Base-by-base conservation (phyloP, 2,329 filamentous ascomycete genomes). In the Xylaria sp. region DNA sequence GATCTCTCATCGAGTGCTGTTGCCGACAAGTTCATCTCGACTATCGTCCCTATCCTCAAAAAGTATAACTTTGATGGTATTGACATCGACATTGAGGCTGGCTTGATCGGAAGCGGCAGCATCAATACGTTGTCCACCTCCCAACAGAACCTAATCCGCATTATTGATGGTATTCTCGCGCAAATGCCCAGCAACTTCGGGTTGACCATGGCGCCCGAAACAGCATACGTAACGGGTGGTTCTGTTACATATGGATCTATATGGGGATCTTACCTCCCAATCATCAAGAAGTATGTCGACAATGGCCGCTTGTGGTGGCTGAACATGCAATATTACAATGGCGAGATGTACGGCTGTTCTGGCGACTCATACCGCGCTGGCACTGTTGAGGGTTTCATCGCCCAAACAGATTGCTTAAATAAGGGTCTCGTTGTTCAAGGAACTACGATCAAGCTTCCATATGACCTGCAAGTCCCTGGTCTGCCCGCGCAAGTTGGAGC, bases 141-240 rank as follows among this genome's bases (percentile, higher is more conserved):
- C 11, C 74, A 76, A 54, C 35, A 66, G 38, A 76, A 76, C 67
- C 66, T 76, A 31, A 74, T 76, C 61, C 70, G 73, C 62, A 70
- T 76, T 62, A 76, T 76, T 37, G 74, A 76, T 58, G 74, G 74
- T 53, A 52, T 76, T n/a, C 74, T 76, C 17, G 73, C 67, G 4
- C 58, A 81, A 65, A 81, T 85, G 49, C 87, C 87, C 73, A 84
- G 80, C 55, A 89, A 75, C 25, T 82, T 81, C 10, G 87, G 87
- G 19, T 81, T 87, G 44, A 87, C 83, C 37, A 85, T 78, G 68
- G 75, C 75, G 4, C 74, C 73, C 5, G 75, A 76, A 60, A 78
- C 72, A 11, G 74, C 74, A 2, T 76, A 76, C 54, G 74, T 76
- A 2, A 76, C 73, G 0, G 74, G 74, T 7, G 74, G 71, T 21